phyloP scores from a whole-genome alignment of 2,329 filamentous ascomycete species.

The Talaromyces sp. region DNA sequence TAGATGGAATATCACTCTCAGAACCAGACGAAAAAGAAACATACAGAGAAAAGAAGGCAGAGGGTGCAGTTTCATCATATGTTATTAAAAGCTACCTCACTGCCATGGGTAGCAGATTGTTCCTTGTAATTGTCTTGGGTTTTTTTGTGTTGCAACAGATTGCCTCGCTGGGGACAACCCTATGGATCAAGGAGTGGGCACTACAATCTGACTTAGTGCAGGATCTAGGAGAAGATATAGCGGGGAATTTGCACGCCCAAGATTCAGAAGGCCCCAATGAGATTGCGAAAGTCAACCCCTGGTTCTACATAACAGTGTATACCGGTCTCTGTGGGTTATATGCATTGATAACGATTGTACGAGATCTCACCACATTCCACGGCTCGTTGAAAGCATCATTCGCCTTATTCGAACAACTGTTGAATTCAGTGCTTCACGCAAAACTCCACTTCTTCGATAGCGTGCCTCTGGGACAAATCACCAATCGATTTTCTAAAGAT shows the following conservation, averaged over 20 bases:
- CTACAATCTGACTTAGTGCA: background rate
- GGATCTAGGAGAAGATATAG: background rate
- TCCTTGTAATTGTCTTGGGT: background rate
- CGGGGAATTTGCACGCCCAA: too few relatives aligned
- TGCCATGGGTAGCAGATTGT: background rate
- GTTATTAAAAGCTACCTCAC: constrained; percentile 4
- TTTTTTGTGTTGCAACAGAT: constrained; percentile 4
- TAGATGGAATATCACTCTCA: background rate
- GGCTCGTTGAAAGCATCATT: constrained; percentile 8
- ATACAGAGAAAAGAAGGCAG: constrained; percentile 5
- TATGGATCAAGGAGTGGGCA: constrained; percentile 13
- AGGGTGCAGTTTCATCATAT: background rate
- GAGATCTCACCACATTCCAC: background rate
- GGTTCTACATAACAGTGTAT: background rate
- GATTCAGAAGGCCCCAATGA: background rate
- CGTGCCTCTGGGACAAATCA: background rate
- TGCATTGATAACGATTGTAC: background rate
- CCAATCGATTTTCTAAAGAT: constrained; percentile 4
- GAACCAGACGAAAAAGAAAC: background rate
- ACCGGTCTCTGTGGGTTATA: background rate
- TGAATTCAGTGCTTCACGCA: background rate
- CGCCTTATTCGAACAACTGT: background rate
- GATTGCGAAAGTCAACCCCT: background rate
- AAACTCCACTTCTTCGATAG: constrained; percentile 5
- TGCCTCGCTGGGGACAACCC: constrained; percentile 1